phyloP scores from a whole-genome alignment of 805 yeast species.

The Yarrowia sp. region DNA sequence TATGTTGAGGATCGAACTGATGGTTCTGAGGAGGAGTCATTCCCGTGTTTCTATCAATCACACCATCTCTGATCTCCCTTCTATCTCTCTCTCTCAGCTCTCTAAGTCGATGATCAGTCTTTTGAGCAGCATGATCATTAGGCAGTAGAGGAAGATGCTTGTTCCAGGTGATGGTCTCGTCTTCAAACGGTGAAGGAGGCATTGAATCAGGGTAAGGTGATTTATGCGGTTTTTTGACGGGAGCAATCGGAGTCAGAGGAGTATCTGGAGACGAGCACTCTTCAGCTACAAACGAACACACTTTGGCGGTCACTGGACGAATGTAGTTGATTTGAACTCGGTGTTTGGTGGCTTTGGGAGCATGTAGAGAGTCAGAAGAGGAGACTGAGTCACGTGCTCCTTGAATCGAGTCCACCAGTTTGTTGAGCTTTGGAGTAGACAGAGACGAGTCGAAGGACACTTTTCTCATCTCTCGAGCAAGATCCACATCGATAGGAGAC shows the following conservation, averaged over 20 bases:
- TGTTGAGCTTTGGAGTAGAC: conserved; percentile 9
- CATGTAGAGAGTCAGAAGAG: not conserved
- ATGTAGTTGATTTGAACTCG: conserved; percentile 9
- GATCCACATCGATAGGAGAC: conserved; percentile 8
- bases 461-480: conserved; percentile 1
- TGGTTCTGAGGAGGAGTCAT: not conserved
- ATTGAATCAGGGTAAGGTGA: not conserved
- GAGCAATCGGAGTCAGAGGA: not conserved
- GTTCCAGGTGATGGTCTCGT: not conserved
- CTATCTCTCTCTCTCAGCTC: conserved; percentile 10
- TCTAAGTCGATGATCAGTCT: conserved; percentile 1
- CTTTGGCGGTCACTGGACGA: conserved; percentile 10
- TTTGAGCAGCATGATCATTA: conserved; percentile 8
- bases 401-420: conserved; percentile 15
- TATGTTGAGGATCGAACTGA: conserved; percentile 2
- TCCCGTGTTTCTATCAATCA: not conserved
- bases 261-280: conserved; percentile 3
- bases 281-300: conserved; percentile 5
- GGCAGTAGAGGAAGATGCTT: not conserved
- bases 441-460: conserved; percentile 20
- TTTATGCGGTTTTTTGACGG: not conserved
- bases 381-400: not conserved
- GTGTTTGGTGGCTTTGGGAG: conserved; percentile 7
- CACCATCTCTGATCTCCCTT: conserved; percentile 3
- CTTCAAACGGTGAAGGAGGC: not conserved